A percentile compares a stretch with the other conserved stretches of the same genome.
Evolutionary conservation across 2,329 filamentous ascomycete genomes (phyloP).

Genomic region (Corynespora cassiicola): DNA sequence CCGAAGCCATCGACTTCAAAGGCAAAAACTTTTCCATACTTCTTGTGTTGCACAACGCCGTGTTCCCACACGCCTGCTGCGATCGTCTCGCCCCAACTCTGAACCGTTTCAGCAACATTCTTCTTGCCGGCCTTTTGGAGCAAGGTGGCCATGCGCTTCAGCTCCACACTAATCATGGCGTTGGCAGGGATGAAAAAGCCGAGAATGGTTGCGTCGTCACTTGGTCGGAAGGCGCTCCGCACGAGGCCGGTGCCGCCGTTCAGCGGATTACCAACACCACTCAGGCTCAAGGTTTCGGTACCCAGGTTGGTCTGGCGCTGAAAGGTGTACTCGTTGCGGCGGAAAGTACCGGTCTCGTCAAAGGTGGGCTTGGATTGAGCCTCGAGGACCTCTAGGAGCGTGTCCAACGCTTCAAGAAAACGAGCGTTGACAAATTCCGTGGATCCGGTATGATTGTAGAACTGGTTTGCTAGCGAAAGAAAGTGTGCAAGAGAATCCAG

Average conservation of each 20-base stretch:
- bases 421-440: conserved; percentile 78
- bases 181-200: conserved; percentile 96
- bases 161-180: conserved; percentile 92
- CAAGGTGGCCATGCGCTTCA: conserved; percentile 75
- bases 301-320: conserved; percentile 78
- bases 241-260: conserved; percentile 84
- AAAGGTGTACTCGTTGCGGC: conserved; percentile 84
- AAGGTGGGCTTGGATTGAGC: conserved; percentile 86
- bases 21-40: conserved; percentile 80
- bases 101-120: conserved; percentile 55
- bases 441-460: conserved; percentile 79
- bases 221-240: conserved; percentile 90
- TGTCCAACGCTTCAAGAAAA: conserved; percentile 81
- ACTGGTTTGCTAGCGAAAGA: conserved; percentile 83
- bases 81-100: conserved; percentile 69
- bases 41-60: conserved; percentile 77
- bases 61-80: conserved; percentile 82
- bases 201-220: conserved; percentile 92
- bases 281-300: conserved; percentile 87
- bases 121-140: conserved; percentile 67
- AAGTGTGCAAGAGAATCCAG: conserved; percentile 95
- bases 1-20: conserved; percentile 90
- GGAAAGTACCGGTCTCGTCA: conserved; percentile 66
- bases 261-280: conserved; percentile 88
- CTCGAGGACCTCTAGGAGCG: conserved; percentile 74